phyloP scores from a whole-genome alignment of 2,329 filamentous ascomycete species.

The Colletotrichum sansevieriae region DNA sequence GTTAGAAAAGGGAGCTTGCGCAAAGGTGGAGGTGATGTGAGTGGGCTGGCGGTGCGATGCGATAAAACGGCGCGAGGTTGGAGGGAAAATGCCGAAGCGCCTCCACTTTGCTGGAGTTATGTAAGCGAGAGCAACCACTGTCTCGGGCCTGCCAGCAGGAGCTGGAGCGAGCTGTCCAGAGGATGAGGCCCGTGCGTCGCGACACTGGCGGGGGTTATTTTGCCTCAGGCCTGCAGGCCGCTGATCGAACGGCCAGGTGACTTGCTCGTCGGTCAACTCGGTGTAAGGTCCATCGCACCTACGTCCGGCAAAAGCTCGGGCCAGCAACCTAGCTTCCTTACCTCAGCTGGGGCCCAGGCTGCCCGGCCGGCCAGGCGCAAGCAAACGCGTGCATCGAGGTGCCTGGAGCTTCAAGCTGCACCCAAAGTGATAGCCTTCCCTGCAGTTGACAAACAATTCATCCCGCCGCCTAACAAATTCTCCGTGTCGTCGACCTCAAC shows the following conservation, averaged over 20 bases:
- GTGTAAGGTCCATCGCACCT: neutral
- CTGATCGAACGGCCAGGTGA: neutral
- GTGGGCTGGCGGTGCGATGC: constrained; percentile 33
- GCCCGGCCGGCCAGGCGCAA: constrained; percentile 33
- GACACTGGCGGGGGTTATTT: neutral
- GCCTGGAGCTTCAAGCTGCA: constrained; percentile 44
- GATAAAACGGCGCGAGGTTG: constrained; percentile 42
- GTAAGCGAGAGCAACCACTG: constrained; percentile 28
- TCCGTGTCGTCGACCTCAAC: constrained; percentile 26
- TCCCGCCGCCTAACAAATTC: constrained; percentile 14
- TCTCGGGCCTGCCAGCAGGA: constrained; percentile 21
- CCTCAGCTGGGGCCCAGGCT: constrained; percentile 36
- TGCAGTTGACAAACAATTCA: constrained; percentile 34
- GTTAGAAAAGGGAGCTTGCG: constrained; percentile 38
- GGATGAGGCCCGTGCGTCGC: constrained; percentile 11
- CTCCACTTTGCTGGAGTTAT: constrained; percentile 30
- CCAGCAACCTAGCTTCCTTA: neutral
- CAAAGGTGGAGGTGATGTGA: constrained; percentile 41
- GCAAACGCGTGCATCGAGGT: constrained; percentile 44
- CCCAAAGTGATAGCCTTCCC: constrained; percentile 37
- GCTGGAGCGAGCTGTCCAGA: neutral
- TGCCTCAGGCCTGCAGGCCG: neutral
- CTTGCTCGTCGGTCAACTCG: neutral
- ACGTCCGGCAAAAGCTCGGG: constrained; percentile 33
- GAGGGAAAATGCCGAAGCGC: constrained; percentile 39